Evolutionary conservation across 2,329 filamentous ascomycete genomes (phyloP), one percentile per base, ranked within the genome.

Genomic region (Apiospora hydei): DNA sequence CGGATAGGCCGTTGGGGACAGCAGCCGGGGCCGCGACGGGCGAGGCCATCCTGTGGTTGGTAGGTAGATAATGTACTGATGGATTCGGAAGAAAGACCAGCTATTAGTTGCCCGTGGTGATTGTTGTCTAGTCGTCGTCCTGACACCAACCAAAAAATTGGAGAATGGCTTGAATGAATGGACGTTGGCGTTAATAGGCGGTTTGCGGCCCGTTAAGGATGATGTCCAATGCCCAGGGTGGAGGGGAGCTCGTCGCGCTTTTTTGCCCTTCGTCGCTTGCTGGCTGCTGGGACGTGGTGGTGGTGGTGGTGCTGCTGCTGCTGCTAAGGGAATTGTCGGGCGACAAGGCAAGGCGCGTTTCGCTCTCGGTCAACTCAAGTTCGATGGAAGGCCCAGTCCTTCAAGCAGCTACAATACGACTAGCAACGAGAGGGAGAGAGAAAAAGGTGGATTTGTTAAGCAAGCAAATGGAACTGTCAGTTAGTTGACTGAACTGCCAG

Each of bases 41-140:
- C 46, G 68, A 69, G 68, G 68, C 47, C 68, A 69, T 69, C 44
- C 57, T 64, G 57, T 41, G 57, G 57, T 64, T 64, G 57, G 57
- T 64, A 41, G 57, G 34, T 64, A 64, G 57, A 41, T 8, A 64
- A n/a, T 41, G 18, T 41, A 64, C 34, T 41, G 57, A 64, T 64
- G 57, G 57, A 41, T 41, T 41, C 41, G 18, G 57, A 64, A 41
- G 57, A 41, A 41, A 64, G 30, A 18, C 57, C 30, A 61, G 51
- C 18, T 6, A 61, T n/a, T 64, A 64, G 57, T 64, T 64, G 57
- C 57, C 57, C 34, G 57, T 64, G 57, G 57, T 64, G 57, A 64
- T 64, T 64, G 57, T 41, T 64, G 57, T 64, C 38, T 30, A 64
- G 57, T 64, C 57, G 57, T 64, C 57, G 57, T 41, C 57, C 57